A percentile compares a stretch with the other conserved stretches of the same genome.
These are phyloP conservation scores for Aspergillus glaucus DNA, from an alignment of 2,329 filamentous ascomycete species.

Conservation along the genomic window DNA sequence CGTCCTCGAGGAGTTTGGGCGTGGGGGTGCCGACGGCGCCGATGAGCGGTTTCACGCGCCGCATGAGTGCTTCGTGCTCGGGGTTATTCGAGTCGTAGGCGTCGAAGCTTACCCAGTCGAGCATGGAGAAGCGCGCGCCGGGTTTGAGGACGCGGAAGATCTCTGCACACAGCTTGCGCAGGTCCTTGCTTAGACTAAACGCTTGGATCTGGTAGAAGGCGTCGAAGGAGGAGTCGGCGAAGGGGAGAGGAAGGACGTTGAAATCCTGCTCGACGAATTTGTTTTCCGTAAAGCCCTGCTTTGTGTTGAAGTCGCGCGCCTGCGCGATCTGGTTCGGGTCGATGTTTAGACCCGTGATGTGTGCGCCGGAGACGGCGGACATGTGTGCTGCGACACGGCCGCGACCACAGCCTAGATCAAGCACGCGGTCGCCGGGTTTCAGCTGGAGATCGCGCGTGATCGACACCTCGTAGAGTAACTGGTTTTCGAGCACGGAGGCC, in stretches of 20 bases:
- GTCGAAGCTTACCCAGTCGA: slow-evolving; percentile 51
- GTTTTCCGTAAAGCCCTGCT: slow-evolving; percentile 40
- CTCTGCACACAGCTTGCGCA: slow-evolving; percentile 43
- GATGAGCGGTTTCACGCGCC: slow-evolving; percentile 50
- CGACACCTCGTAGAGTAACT: slow-evolving; percentile 49
- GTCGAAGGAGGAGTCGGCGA: slow-evolving; percentile 45
- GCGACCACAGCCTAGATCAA: slow-evolving; percentile 50
- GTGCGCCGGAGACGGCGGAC: slow-evolving; percentile 43
- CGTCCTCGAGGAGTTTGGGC: slow-evolving; percentile 41
- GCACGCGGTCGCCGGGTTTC: slow-evolving; percentile 40
- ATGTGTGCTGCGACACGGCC: slow-evolving; percentile 51
- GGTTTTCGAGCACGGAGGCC: slow-evolving; percentile 46
- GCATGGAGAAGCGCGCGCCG: slow-evolving; percentile 44
- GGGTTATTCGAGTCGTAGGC: slow-evolving; percentile 44
- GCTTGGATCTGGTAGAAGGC: slow-evolving; percentile 55
- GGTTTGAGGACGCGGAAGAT: slow-evolving; percentile 47
- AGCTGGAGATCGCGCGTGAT: slow-evolving; percentile 45
- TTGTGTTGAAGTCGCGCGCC: slow-evolving; percentile 40
- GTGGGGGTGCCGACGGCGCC: slow-evolving; percentile 52
- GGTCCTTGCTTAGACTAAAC: slow-evolving; percentile 49
- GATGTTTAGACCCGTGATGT: slow-evolving; percentile 49
- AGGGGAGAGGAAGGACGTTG: slow-evolving; percentile 48
- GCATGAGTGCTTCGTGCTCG: slow-evolving; percentile 47
- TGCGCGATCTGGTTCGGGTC: slow-evolving; percentile 49
- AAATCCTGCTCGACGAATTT: slow-evolving; percentile 47